phyloP scores from a whole-genome alignment of 345 rosid genomes.

The Gossypium rotundifolium region DNA sequence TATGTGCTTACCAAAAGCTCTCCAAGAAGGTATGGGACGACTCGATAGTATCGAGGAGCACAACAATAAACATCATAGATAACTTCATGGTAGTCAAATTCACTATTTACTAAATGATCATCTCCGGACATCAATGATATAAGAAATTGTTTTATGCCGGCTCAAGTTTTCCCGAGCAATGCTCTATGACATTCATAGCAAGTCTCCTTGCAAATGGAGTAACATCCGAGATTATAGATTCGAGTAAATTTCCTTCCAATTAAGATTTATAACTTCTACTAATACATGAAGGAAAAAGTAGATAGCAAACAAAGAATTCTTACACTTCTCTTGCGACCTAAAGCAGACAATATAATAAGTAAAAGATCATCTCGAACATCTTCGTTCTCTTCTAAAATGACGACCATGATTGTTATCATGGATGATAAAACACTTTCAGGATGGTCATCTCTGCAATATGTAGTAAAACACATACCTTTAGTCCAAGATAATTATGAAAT shows the following conservation, averaged over 20 bases:
- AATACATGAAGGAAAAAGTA: too few species aligned
- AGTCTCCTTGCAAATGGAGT: slow-evolving; percentile 67
- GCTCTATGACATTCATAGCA: slow-evolving; percentile 84
- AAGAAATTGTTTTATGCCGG: slow-evolving; percentile 77
- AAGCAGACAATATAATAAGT: too few species aligned
- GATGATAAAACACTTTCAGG: too few species aligned
- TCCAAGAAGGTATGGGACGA: slow-evolving; percentile 81
- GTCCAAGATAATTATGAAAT: too few species aligned
- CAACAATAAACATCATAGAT: slow-evolving; percentile 74
- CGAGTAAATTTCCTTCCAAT: slow-evolving; percentile 19
- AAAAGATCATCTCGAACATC: too few species aligned
- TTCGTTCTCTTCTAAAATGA: too few species aligned
- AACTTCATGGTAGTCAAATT: slow-evolving; percentile 83
- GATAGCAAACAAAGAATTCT: too few species aligned
- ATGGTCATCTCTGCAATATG: too few species aligned
- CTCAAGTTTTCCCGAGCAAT: slow-evolving; percentile 80
- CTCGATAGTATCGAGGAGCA: slow-evolving; percentile 82
- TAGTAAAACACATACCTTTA: too few species aligned
- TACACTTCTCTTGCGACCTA: too few species aligned
- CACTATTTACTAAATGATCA: slow-evolving; percentile 38
- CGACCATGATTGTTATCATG: too few species aligned
- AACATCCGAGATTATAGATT: slow-evolving; percentile 42
- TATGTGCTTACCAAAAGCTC: slow-evolving; percentile 73
- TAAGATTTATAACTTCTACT: background rate
- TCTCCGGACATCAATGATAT: slow-evolving; percentile 88